Evolutionary conservation across 768 basidiomycete genomes (phyloP), one percentile per base, ranked within the genome.

Genomic region (Fomitopsis serialis): DNA sequence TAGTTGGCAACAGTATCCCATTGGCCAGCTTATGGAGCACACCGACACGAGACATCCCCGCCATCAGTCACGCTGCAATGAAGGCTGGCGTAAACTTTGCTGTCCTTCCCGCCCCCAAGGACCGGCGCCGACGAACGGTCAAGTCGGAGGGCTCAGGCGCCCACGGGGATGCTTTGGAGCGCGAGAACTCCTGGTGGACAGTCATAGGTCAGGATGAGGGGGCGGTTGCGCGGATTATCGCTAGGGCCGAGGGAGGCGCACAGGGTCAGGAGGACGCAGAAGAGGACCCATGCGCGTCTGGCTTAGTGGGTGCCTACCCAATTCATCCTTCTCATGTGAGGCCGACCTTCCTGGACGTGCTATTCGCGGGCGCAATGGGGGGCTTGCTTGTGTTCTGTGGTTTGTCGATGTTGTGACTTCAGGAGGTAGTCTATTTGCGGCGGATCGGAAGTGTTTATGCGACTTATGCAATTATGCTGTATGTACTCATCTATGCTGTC

Each of bases 181-280:
- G 56, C 48, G 61, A 63, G 23, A 43, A 54, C 35, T 68, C 70
- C 32, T 69, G 67, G 66, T 70, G 67, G 67, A 48, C 73, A 50
- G 63, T 71, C 32, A 49, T 71, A 51, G 70, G 70, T 13, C 59
- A 60, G 51, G 62, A 67, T 50, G 54, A 54, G 27, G 55, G 49
- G 9, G 59, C 61, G 23, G 72, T 73, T 36, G 48, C 47, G 35
- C 58, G 68, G 22, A 25, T 70, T 32, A 36, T 67, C 2, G 64
- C 63, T 36, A 37, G 63, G 36, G 58, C 65, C 24, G 64, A 68
- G 61, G 51, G 54, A 48, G 40, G 46, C 48, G 42, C 42, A 12
- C 2, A 52, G 51, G 22, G 52, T 59, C 42, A 50, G 54, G 51
- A 43, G 43, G 43, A 25, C 42, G n/a, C 15, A 17, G 56, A 53